These are phyloP conservation scores for Zygosaccharomyces sapae DNA, from an alignment of 1,139 yeast species.

Conservation along the genomic window DNA sequence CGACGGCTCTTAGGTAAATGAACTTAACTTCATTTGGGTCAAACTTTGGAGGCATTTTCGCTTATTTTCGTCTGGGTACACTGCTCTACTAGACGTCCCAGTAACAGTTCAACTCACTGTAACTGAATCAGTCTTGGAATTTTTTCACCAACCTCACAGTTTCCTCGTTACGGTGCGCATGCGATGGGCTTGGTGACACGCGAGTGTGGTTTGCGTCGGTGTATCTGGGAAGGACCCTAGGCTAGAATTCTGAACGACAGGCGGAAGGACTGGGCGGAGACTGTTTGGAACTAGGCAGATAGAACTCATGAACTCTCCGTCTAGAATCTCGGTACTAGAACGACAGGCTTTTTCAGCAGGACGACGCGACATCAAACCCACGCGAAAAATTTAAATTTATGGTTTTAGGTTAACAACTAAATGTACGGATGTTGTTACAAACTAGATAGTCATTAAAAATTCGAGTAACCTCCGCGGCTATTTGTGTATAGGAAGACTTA, in stretches of 20 bases:
- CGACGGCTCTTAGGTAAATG: slow-evolving; percentile 99
- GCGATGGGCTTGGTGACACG: slow-evolving; percentile 1
- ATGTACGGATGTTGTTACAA: too few species aligned
- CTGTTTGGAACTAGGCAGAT: neutral
- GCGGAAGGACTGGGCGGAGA: neutral
- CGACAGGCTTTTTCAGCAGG: too few species aligned
- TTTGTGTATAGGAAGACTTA: neutral
- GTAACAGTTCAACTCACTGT: slow-evolving; percentile 1
- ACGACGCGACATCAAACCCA: too few species aligned
- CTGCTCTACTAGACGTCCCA: slow-evolving; percentile 4
- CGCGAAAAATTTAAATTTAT: too few species aligned
- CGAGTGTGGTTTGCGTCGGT: slow-evolving; percentile 4
- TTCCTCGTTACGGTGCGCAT: neutral
- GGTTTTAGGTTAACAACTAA: too few species aligned
- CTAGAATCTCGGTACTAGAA: too few species aligned
- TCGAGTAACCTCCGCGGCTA: slow-evolving; percentile 4
- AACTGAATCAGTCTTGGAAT: neutral
- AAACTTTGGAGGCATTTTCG: slow-evolving; percentile 88
- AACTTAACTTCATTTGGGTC: slow-evolving; percentile 98
- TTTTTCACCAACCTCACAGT: slow-evolving; percentile 2
- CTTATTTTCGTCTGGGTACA: slow-evolving; percentile 23
- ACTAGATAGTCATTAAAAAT: too few species aligned
- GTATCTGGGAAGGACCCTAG: neutral
- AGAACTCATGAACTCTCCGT: too few species aligned
- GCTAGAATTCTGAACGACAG: neutral